Evolutionary conservation across 352 stramenopile genomes (phyloP), one percentile per base, ranked within the genome.

Genomic region (Pythium sp.): DNA sequence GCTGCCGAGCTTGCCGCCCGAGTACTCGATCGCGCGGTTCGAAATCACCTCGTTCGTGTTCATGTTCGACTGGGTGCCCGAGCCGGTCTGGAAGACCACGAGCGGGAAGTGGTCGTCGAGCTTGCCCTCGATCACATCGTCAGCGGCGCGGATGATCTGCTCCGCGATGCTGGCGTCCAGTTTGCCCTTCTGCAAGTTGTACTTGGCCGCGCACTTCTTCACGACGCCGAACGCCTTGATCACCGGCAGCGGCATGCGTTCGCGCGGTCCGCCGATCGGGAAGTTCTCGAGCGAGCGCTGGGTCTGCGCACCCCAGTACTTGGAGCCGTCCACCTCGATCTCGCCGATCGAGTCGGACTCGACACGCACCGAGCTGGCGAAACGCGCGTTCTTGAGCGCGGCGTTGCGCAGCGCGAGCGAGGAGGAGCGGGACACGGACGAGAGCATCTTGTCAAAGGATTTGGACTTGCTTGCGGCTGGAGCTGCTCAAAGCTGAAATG

Each of bases 271-370:
- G 36, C 96, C 96, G 71, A 99, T 99, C 36, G 92, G 91, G 78
- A 99, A 99, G 82, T 99, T 99, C 71, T 93, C 68, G 43, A 98
- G 82, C 36, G 92, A 98, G 69, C 97, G 90, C 84, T 99, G 94
- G 15, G 97, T 99, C 77, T 98, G 93, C 32, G 86, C 93, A n/a
- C 93, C 93, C 89, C 91, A 98, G 68, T 97, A 97, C 71, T 86
- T 93, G 65, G 90, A 79, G 55, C 78, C 68, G 51, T 93, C 87
- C 32, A 97, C 91, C 41, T 93, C 20, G 20, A 97, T 82, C 51
- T 92, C 75, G 41, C 91, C 91, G 57, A 97, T 91, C 24, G 81
- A 90, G 71, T 95, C 87, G 58, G 73, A 82, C 69, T 95, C 87
- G 41, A 86, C 69, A 36, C 83, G 79, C 62, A 67, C 62, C 7